Base-by-base conservation (phyloP, 176 grass and related monocot genomes). In the Rhipidocladum racemiflorum region DNA sequence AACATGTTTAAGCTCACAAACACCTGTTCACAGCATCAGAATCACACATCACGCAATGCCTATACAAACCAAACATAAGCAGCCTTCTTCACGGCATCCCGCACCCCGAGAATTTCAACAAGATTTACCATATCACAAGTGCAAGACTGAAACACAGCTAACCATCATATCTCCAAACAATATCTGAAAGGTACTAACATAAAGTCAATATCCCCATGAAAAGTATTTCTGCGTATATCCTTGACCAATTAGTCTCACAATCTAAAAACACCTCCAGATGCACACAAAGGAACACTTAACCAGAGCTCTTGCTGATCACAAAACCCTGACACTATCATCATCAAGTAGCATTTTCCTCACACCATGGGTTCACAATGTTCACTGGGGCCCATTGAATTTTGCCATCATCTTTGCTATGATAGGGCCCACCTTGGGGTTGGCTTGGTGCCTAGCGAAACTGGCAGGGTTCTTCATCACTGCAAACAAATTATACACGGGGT, bases 381-480 rank as follows among this genome's bases (percentile, higher is more conserved):
- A 83, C 70, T 84, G 76, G 38, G 81, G 61, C 11, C 81, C 95
- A n/a, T 42, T 65, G 50, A 95, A 89, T 84, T 97, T 94, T 11
- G 64, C 92, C 95, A 97, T 97, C 95, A 97, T 97, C 78, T 97
- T 97, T 30, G 90, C 74, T 42, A 97, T 97, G 83, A 97, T 83
- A 56, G 90, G 92, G 2, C 87, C 94, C 77, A 95, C 92, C 85
- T 97, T 97, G 13, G 95, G 95, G 70, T 97, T 97, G 32, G 84
- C 61, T 74, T 97, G 95, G 75, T 97, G 86, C 71, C 66, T 95
- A 27, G 94, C 90, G n/a, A 93, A 88, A 75, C 27, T 97, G 74
- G 95, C 92, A 1, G 92, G 92, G 70, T 97, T 95, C 59, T 85
- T 97, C 95, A 97, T 95, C 88, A 97, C 95, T 97, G 92, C 67